Evolutionary conservation across 2,329 filamentous ascomycete species (phyloP).

Genomic region (Colletotrichum euphorbiae): DNA sequence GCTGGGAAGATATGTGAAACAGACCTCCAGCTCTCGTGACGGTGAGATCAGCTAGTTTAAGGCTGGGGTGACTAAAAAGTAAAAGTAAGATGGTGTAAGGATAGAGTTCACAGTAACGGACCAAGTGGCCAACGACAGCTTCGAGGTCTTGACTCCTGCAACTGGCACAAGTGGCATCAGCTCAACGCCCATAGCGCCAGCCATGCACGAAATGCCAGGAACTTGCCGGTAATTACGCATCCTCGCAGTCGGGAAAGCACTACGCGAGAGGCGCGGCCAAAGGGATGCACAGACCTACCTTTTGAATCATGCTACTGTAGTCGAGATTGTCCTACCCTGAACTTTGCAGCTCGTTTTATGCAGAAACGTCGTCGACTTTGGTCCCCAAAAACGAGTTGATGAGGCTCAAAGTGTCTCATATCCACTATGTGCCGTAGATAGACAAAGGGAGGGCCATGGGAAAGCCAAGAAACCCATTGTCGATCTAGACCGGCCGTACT

Average conservation of each 20-base stretch:
- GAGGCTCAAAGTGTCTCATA: constrained; percentile 10
- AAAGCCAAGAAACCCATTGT: not conserved
- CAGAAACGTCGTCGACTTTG: not conserved
- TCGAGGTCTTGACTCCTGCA: not conserved
- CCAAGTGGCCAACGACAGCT: not conserved
- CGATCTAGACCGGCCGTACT: constrained; percentile 9
- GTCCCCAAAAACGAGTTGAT: not conserved
- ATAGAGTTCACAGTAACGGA: constrained; percentile 13
- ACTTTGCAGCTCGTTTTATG: not conserved
- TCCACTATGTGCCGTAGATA: not conserved
- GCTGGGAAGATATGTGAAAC: not conserved
- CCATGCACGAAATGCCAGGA: not conserved
- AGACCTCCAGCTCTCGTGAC: not conserved
- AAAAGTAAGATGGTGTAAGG: constrained; percentile 6
- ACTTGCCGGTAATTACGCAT: constrained; percentile 2
- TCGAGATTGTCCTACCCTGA: not conserved
- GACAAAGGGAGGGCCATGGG: not conserved
- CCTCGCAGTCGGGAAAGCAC: not conserved
- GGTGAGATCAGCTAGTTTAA: constrained; percentile 1
- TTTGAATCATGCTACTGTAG: not conserved
- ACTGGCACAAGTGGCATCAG: constrained; percentile 5
- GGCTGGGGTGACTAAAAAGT: too few species aligned
- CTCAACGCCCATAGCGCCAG: constrained; percentile 13
- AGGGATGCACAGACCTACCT: constrained; percentile 4
- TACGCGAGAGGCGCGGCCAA: not conserved